Evolutionary conservation across 805 yeast species (phyloP), one percentile per base, ranked within the genome.

Genomic region (Candida silvatica): DNA sequence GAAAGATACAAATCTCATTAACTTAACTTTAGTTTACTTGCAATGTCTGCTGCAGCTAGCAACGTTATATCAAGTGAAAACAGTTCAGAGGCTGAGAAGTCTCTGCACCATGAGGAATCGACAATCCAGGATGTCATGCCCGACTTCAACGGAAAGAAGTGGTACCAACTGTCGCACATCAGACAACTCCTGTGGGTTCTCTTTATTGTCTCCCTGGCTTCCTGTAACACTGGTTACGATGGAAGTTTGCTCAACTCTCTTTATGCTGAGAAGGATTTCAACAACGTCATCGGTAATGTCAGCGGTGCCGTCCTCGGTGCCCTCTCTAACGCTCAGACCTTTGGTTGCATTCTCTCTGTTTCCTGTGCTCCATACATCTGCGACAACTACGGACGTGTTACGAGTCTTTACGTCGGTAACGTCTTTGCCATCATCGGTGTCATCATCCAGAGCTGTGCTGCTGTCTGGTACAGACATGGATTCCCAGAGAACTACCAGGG

Each of bases 191-290:
- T 11, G 9, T 9, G 14, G 34, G 14, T 15, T 7, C 16, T 39
- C 7, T 30, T 39, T 4, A 32, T 30, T 29, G 37, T 30, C 17
- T 25, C 37, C 9, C n/a, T 39, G 12, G 24, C 41, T 27, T 27
- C 36, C 8, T 26, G 34, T 23, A 35, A 31, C 24, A 19, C 32
- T 29, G 72, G 73, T 40, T 68, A 60, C 40, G 73, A 67, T 50
- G 69, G 69, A 40, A 62, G 67, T 12, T 56, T 71, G 61, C 51
- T 71, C 45, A 71, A 71, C 42, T 72, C 73, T 26, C 57, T 71
- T 41, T 77, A 71, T 45, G 52, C 69, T 6, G 58, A 67, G 44
- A 40, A 48, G 1, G 47, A 49, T 20, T 72, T 75, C 72, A 49
- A 51, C 37, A 38, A 46, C 5, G 58, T 55, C 26, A 60, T 70